A percentile compares a stretch with the other conserved stretches of the same genome.
Conservation (phyloP, 1,139 yeast species). For the Sugiyamaella paludigena region DNA sequence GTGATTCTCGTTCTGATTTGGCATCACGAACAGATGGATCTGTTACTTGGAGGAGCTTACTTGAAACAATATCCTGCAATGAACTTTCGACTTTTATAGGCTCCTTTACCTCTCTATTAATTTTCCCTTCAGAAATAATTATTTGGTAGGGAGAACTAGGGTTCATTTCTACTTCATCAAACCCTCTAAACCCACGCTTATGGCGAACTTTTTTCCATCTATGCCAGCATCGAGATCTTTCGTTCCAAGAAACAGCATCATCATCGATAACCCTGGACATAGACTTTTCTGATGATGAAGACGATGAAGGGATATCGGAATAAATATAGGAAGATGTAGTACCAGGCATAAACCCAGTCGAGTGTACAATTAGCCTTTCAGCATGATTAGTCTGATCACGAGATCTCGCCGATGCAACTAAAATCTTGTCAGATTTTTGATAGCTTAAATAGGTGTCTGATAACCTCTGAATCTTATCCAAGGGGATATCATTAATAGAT, state of each 20-base stretch:
- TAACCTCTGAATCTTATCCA: conserved; percentile 32
- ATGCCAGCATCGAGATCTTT: conserved; percentile 31
- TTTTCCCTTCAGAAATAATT: conserved; percentile 1
- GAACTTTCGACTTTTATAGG: not conserved
- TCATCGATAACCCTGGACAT: conserved; percentile 30
- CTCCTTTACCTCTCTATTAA: not conserved
- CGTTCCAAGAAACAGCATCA: conserved; percentile 35
- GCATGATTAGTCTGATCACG: conserved; percentile 27
- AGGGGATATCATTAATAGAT: conserved; percentile 24
- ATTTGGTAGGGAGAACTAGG: not conserved
- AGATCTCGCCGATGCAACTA: conserved; percentile 29
- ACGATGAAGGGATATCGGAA: conserved; percentile 19
- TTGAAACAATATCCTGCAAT: not conserved
- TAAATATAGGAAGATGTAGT: conserved; percentile 22
- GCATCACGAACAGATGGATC: not conserved
- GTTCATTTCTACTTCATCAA: not conserved
- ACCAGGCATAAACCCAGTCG: conserved; percentile 25
- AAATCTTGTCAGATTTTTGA: conserved; percentile 19
- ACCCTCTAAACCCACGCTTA: conserved; percentile 7
- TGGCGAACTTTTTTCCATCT: conserved; percentile 26
- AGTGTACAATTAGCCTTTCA: conserved; percentile 27
- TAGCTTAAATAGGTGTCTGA: conserved; percentile 34
- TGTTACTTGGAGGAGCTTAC: not conserved
- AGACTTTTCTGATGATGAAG: conserved; percentile 16
- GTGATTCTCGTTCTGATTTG: not conserved